Conservation (phyloP, 208 protist genomes). For the Leishmania turanica region DNA sequence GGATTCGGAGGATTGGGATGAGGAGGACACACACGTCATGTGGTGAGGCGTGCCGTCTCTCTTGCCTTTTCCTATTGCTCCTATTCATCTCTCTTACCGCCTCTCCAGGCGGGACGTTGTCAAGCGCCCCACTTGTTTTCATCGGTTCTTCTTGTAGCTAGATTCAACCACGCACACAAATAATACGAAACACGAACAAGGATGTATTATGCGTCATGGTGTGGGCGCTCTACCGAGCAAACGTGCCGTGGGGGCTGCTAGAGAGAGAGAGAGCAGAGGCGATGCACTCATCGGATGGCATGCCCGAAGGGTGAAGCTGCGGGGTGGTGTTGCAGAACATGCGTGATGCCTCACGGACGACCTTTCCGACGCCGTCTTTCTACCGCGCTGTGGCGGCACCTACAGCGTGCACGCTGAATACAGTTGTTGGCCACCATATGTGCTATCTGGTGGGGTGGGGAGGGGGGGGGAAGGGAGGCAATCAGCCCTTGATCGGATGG, state of each 20-base stretch:
- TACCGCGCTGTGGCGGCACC: background rate
- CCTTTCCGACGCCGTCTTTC: constrained; percentile 10
- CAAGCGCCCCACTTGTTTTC: background rate
- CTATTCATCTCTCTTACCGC: background rate
- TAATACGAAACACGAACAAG: background rate
- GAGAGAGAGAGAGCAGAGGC: background rate
- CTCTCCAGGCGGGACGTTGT: background rate
- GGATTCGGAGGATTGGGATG: background rate
- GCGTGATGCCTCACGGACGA: background rate
- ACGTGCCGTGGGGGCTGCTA: background rate
- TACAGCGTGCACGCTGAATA: background rate
- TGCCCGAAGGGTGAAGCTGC: background rate
- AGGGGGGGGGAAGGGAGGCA: background rate
- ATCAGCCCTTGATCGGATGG: background rate
- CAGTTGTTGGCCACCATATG: background rate
- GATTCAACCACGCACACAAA: background rate
- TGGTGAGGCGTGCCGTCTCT: background rate
- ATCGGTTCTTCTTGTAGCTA: background rate
- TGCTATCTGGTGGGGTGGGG: background rate
- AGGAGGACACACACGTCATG: background rate
- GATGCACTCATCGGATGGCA: background rate
- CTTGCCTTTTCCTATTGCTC: background rate
- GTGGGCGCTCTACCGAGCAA: background rate
- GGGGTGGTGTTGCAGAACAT: background rate
- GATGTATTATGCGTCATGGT: background rate